A percentile compares a stretch with the other conserved stretches of the same genome.
phyloP scores from a whole-genome alignment of 2,329 filamentous ascomycete genomes.

The Fusarium sp. region DNA sequence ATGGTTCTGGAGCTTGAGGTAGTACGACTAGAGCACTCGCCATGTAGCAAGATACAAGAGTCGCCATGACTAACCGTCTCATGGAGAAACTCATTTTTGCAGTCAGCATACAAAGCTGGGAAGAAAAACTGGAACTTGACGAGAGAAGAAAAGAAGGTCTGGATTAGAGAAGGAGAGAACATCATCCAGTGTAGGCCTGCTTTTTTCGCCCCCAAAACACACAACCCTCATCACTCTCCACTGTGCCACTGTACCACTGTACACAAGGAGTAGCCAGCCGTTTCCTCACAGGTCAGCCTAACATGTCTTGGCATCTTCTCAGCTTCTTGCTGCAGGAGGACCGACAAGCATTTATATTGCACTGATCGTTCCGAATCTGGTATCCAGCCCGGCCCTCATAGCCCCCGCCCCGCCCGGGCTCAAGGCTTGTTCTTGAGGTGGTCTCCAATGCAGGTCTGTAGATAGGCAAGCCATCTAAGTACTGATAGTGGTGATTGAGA shows the following conservation, averaged over 20 bases:
- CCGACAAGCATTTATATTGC: neutral
- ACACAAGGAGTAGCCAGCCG: neutral
- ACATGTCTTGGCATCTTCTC: neutral
- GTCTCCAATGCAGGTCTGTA: neutral
- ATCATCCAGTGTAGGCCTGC: neutral
- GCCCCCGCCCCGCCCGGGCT: neutral
- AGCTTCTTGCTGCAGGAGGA: too few relatives aligned
- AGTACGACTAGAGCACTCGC: conserved; percentile 20
- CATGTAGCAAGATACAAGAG: conserved; percentile 10
- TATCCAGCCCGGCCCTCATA: neutral
- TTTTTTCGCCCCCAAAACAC: neutral
- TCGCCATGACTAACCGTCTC: neutral
- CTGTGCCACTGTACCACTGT: too few relatives aligned
- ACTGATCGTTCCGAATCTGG: neutral
- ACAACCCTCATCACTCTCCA: neutral
- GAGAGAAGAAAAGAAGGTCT: neutral
- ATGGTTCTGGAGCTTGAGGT: conserved; percentile 26
- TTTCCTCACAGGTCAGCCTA: neutral
- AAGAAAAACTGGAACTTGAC: neutral
- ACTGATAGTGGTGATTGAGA: neutral
- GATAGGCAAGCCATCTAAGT: neutral
- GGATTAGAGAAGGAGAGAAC: too few relatives aligned
- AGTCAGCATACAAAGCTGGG: neutral
- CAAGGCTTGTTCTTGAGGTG: neutral
- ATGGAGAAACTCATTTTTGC: neutral